These are phyloP conservation scores for Castanea sativa DNA, from an alignment of 306 rosid genomes.

Conservation along the genomic window DNA sequence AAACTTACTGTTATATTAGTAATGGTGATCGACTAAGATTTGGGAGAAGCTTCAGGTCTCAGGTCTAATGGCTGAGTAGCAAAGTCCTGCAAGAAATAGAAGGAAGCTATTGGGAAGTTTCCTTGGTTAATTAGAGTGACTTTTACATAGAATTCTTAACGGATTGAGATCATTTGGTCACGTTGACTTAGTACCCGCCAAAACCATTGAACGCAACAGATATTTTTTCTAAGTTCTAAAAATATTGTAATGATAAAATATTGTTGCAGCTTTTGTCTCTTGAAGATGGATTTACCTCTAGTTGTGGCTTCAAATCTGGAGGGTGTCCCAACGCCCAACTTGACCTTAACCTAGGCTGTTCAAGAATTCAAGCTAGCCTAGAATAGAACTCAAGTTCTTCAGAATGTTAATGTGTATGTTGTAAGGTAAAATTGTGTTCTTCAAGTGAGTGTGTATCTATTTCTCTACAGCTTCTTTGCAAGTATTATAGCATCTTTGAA, in stretches of 20 bases:
- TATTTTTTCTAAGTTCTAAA: too few relatives aligned
- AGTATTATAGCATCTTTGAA: background rate
- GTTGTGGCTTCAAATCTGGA: slow-evolving; percentile 3
- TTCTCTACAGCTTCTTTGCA: background rate
- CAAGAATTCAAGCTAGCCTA: background rate
- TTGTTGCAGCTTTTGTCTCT: slow-evolving; percentile 13
- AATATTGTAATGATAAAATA: background rate
- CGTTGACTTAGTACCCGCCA: too few relatives aligned
- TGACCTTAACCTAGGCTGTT: background rate
- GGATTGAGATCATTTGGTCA: too few relatives aligned
- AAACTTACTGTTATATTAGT: too few relatives aligned
- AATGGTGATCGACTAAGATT: too few relatives aligned
- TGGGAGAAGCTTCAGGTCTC: too few relatives aligned
- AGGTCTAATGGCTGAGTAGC: too few relatives aligned
- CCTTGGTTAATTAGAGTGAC: too few relatives aligned
- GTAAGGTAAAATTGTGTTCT: background rate
- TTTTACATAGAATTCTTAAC: too few relatives aligned
- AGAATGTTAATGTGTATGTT: background rate
- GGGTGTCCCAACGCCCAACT: background rate
- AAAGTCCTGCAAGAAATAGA: too few relatives aligned
- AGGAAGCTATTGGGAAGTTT: too few relatives aligned
- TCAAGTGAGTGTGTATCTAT: background rate
- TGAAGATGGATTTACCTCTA: slow-evolving; percentile 16
- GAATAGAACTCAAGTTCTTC: background rate
- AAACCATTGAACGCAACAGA: too few relatives aligned